Evolutionary conservation across 169 alveolate genomes (phyloP).

Genomic region (Plasmodium gonderi): DNA sequence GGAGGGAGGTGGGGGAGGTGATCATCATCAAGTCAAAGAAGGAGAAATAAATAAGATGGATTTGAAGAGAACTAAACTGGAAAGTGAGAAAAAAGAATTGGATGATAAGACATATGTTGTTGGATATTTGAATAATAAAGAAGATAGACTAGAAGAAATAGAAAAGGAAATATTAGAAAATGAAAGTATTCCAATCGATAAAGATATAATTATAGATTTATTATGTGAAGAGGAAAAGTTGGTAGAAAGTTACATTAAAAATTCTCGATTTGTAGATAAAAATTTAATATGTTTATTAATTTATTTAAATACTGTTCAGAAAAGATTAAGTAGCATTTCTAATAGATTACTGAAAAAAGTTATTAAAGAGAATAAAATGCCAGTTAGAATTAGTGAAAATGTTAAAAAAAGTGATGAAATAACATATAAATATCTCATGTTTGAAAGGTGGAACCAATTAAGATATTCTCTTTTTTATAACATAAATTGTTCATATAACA

Average conservation of each 20-base stretch:
- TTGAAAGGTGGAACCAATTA: constrained; percentile 67
- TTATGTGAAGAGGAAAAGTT: constrained; percentile 66
- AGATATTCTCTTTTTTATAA: constrained; percentile 48
- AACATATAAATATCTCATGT: constrained; percentile 48
- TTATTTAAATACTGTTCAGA: constrained; percentile 39
- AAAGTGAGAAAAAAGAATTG: not conserved
- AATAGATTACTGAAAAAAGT: constrained; percentile 18
- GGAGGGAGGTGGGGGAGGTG: not conserved
- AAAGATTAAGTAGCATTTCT: constrained; percentile 53
- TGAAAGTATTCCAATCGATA: constrained; percentile 52
- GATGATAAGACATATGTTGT: not conserved
- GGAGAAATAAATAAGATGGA: not conserved
- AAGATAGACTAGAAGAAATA: not conserved
- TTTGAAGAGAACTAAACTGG: not conserved
- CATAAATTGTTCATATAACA: not conserved
- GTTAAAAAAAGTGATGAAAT: constrained; percentile 26
- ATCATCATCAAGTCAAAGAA: not conserved
- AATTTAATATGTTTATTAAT: constrained; percentile 34
- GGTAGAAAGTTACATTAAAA: constrained; percentile 44
- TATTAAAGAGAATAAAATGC: constrained; percentile 58
- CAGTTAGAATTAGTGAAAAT: constrained; percentile 22
- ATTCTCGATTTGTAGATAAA: constrained; percentile 54
- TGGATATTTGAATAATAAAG: not conserved
- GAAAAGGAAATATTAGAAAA: constrained; percentile 27
- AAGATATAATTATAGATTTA: constrained; percentile 57